Base-by-base conservation (phyloP, 345 rosid species). In the Pseudoturritis turrita region DNA sequence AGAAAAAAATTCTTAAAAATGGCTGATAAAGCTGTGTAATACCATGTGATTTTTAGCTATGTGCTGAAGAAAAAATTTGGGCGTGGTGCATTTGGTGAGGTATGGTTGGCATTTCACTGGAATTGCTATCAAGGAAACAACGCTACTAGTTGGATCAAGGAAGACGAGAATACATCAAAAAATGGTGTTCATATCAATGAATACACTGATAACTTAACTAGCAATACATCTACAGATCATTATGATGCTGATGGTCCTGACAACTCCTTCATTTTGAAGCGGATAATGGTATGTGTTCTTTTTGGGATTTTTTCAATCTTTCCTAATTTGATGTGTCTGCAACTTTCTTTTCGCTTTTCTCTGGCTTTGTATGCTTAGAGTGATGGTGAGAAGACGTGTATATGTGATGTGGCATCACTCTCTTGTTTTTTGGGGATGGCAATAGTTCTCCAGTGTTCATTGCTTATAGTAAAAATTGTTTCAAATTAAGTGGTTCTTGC, bases 71-170 rank as follows among this genome's bases (percentile, higher is more conserved):
- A 83, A 83, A 83, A 88, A 76, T 89, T 82, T 84, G 98, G 92
- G 51, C 97, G 85, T 23, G 98, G 98, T 79, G 84, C 96, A 58
- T 87, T 88, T 71, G 98, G 97, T 53, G 98, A 93, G 81, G 98
- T 93, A 36, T 93, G 98, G 98, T 78, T 93, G 78, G 96, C 96
- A 53, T 83, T 87, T 81, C 85, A 86, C 67, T 87, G 96, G 97
- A 81, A 86, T 77, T 93, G 92, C 75, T 79, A 86, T 65, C 74
- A 81, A 74, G 85, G 80, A 44, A 63, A 26, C 41, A 81, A 83
- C 23, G 73, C 76, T 75, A 80, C 90, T 63, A 75, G 79, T 40
- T 70, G 78, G 87, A 67, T 74, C 75, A 69, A 62, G 66, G 71
- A 64, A 67, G 78, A 78, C 65, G 78, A 73, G 70, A 81, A 78